Conservation (phyloP, 257 asterid species). For the Capsicum rhomboideum region DNA sequence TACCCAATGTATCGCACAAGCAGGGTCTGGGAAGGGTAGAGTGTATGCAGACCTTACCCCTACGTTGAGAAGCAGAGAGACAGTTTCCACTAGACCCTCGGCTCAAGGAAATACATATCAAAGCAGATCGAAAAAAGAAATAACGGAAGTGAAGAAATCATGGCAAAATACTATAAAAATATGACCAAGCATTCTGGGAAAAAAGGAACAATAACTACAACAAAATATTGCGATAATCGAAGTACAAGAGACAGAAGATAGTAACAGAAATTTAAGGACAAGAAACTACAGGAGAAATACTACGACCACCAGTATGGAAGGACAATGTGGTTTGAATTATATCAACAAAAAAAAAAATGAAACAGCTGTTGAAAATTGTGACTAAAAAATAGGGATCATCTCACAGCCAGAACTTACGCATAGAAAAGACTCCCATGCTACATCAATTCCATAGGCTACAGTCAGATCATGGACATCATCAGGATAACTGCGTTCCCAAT, state of each 20-base stretch:
- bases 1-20: background rate
- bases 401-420: constrained; percentile 42
- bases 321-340: background rate
- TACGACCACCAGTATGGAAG: background rate
- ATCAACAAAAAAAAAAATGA: background rate
- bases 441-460: constrained; percentile 59
- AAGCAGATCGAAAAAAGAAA: background rate
- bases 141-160: background rate
- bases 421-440: constrained; percentile 55
- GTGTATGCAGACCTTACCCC: background rate
- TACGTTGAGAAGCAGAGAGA: background rate
- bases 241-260: background rate
- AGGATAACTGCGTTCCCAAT: constrained; percentile 93
- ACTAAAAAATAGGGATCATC: background rate
- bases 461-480: constrained; percentile 64
- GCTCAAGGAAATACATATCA: background rate
- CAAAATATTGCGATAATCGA: background rate
- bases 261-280: background rate
- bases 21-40: background rate
- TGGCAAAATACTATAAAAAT: background rate
- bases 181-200: background rate
- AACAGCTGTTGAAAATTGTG: constrained; percentile 1
- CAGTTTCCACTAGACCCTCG: background rate
- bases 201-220: background rate
- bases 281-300: background rate